Conservation (phyloP, 345 rosid species). For the Diplotaxis tenuifolia region DNA sequence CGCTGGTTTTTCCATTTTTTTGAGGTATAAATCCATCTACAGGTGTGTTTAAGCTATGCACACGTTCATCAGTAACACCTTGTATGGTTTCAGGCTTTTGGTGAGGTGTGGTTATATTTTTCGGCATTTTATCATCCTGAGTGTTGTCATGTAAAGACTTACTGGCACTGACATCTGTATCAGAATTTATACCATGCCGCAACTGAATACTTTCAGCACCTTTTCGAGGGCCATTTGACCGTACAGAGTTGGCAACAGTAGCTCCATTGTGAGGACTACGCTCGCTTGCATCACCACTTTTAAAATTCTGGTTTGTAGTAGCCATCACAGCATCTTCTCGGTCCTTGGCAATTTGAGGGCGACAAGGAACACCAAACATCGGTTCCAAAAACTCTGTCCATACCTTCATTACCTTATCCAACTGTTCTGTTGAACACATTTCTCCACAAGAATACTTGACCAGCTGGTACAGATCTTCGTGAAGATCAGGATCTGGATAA, state of each 20-base stretch:
- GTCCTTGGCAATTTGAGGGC: constrained; percentile 82
- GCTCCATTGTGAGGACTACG: constrained; percentile 52
- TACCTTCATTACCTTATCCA: constrained; percentile 80
- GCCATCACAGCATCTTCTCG: constrained; percentile 55
- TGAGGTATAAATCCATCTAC: constrained; percentile 32
- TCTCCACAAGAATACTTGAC: constrained; percentile 89
- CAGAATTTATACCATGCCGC: constrained; percentile 50
- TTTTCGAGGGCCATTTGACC: constrained; percentile 51
- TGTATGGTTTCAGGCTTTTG: constrained; percentile 7
- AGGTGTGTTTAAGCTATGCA: constrained; percentile 8
- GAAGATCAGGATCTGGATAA: constrained; percentile 72
- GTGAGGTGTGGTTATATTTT: constrained; percentile 1
- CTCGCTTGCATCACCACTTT: constrained; percentile 51
- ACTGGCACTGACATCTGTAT: not conserved
- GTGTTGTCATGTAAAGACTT: constrained; percentile 25
- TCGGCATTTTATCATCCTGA: constrained; percentile 21
- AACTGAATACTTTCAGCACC: constrained; percentile 50
- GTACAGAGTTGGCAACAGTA: constrained; percentile 46
- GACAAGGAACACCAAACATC: constrained; percentile 69
- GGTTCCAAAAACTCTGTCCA: constrained; percentile 96
- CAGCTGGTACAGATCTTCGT: constrained; percentile 90
- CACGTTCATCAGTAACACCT: constrained; percentile 22
- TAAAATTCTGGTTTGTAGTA: constrained; percentile 7
- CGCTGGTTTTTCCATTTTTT: constrained; percentile 23
- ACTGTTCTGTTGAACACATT: constrained; percentile 84